Evolutionary conservation across 805 yeast genomes (phyloP), one percentile per base, ranked within the genome.

Genomic region (Schizosaccharomyces octosporus): DNA sequence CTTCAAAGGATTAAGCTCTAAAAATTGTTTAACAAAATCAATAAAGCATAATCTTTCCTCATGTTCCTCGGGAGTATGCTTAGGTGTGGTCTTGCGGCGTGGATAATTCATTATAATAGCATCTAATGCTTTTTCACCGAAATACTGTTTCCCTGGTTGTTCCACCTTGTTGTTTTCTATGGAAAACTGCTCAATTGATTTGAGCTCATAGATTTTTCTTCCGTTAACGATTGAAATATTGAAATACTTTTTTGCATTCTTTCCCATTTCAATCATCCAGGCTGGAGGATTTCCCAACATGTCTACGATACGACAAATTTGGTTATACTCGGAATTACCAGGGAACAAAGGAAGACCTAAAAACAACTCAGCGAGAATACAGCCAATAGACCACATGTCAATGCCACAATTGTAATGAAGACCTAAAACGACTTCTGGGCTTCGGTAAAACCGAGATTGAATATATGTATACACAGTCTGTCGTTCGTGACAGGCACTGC

Each of bases 241-340:
- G 72, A 85, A 77, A 66, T 84, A 93, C 66, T 82, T 80, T 58
- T 76, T 72, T 0, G 95, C 77, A 70, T 84, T 87, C 65, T 87
- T 84, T 32, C 97, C 98, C 81, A 86, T 87, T 65, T 90, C 97
- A 65, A 90, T 76, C 98, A 93, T 93, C 87, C 96, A 95, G 29
- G 83, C 74, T 11, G 96, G 97, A 29, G 98, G 98, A 17, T 29
- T 29, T 9, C 95, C 96, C 63, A 90, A 71, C 75, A 88, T 84
- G 55, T 84, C 83, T 2, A 84, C 80, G 48, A 93, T 88, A 66
- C 95, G 81, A 64, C 81, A 76, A 55, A 94, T 73, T 71, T 90
- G 97, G 69, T 90, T 88, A 71, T 83, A 93, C 71, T 93, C 98
- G 0, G 95, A 85, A 2, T 88, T 79, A 2, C 98, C 98, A 0